Conservation (phyloP, 352 stramenopile species). For the Aphanomyces cochlioides region DNA sequence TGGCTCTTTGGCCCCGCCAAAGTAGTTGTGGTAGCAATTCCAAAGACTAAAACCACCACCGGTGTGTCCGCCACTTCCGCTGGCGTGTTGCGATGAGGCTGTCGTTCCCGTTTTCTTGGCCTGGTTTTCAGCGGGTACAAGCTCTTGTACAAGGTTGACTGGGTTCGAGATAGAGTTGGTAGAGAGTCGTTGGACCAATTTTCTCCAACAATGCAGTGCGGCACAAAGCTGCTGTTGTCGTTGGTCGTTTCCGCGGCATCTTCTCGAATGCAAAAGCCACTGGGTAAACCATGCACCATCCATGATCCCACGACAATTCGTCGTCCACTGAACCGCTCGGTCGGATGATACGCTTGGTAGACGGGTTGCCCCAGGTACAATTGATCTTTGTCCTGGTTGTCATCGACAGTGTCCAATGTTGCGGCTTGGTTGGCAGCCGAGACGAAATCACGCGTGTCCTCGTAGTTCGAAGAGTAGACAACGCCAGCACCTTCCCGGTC, state of each 20-base stretch:
- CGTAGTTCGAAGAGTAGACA: background rate
- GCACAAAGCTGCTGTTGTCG: slow-evolving; percentile 22
- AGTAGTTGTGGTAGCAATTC: background rate
- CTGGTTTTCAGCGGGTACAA: background rate
- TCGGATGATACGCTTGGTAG: slow-evolving; percentile 14
- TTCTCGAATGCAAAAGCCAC: slow-evolving; percentile 10
- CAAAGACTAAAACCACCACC: background rate
- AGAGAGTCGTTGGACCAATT: background rate
- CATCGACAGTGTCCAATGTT: background rate
- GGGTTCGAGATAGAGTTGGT: background rate
- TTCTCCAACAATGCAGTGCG: background rate
- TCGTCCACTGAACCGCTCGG: background rate
- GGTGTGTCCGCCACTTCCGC: background rate
- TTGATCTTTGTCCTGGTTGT: background rate
- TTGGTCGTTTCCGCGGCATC: slow-evolving; percentile 3
- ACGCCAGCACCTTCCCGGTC: slow-evolving; percentile 12
- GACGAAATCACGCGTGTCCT: background rate
- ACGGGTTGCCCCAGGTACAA: background rate
- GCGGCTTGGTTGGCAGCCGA: background rate
- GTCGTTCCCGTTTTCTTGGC: background rate
- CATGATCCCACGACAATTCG: slow-evolving; percentile 3
- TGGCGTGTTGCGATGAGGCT: background rate
- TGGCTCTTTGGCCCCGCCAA: background rate
- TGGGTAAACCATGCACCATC: background rate
- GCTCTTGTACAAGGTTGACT: background rate